These are phyloP conservation scores for Kluyveromyces marxianus DNA, from an alignment of 1,139 yeast species.

Conservation along the genomic window DNA sequence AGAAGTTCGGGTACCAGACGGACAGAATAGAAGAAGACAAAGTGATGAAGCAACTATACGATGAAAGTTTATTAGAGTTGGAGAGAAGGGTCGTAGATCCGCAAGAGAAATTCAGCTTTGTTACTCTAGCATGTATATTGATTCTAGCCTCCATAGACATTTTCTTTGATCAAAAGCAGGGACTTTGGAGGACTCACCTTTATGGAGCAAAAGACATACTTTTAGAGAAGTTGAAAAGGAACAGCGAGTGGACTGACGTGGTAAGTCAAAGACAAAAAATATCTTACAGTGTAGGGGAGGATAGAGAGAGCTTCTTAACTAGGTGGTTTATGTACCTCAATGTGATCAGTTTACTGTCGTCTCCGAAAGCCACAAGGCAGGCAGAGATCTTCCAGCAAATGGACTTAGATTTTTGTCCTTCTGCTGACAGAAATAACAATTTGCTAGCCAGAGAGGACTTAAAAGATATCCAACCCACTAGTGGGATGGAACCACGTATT, in stretches of 20 bases:
- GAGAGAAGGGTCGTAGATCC: slow-evolving; percentile 45
- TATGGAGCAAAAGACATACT: slow-evolving; percentile 66
- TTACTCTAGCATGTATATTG: slow-evolving; percentile 60
- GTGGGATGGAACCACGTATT: slow-evolving; percentile 8
- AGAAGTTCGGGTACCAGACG: slow-evolving; percentile 20
- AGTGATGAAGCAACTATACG: slow-evolving; percentile 2
- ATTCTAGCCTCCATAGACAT: slow-evolving; percentile 58
- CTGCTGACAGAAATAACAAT: background rate
- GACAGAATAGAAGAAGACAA: background rate
- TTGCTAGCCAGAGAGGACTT: slow-evolving; percentile 1
- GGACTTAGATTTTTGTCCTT: slow-evolving; percentile 6
- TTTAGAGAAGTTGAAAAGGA: slow-evolving; percentile 20
- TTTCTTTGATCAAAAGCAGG: slow-evolving; percentile 36
- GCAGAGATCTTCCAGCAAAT: slow-evolving; percentile 3
- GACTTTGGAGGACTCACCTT: slow-evolving; percentile 57
- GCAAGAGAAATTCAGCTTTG: slow-evolving; percentile 50
- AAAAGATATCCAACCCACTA: slow-evolving; percentile 8
- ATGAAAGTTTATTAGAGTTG: slow-evolving; percentile 33
- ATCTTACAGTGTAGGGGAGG: background rate
- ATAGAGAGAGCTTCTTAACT: slow-evolving; percentile 19
- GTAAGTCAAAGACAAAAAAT: background rate
- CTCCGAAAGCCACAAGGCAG: slow-evolving; percentile 5
- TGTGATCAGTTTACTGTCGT: slow-evolving; percentile 9
- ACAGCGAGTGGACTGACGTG: background rate
- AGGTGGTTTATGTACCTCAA: slow-evolving; percentile 10